Base-by-base conservation (phyloP, 2,329 filamentous ascomycete genomes). In the Chrysosphaeria jannelii region DNA sequence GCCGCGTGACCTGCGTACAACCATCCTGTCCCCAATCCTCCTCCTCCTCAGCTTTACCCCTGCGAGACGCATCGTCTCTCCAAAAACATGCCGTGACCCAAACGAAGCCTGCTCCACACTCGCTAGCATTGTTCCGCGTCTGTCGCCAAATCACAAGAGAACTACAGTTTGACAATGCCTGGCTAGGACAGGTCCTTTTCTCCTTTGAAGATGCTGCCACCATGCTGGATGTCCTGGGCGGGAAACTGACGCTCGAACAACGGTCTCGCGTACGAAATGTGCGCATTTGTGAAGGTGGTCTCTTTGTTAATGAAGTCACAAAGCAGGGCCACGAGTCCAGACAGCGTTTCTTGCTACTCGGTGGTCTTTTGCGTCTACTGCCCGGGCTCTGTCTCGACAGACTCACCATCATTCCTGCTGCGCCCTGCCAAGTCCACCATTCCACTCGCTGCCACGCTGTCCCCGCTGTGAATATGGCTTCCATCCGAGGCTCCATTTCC, bases 131-230 rank as follows among this genome's bases (percentile, higher is more conserved):
- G 13, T 30, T 33, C 8, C 16, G 11, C 3, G 31, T 33, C 4
- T 33, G 31, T 12, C 30, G 30, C 14, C 31, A 33, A 21, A 24
- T 30, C 11, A 27, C 27, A 5, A 17, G n/a, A n/a, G 31, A 33
- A 27, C 27, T 33, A 14, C 23, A 24, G 12, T 13, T 14, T 13
- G 28, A 33, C 27, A 26, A 31, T 8, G 27, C 30, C 4, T 33
- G 31, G 31, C 23, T 33, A 8, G 20, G 31, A 20, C 31, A 32
- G 20, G 26, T 33, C n/a, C 27, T 33, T 13, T 33, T 32, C 24
- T 27, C 29, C 17, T 33, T 33, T 23, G 31, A 32, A 13, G 31
- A 33, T 12, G 20, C 23, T 1, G 30, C 30, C 10, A 33, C 31
- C 2, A 29, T 33, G 30, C 17, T 32, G 8, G 31, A 33, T 20